These are phyloP conservation scores for Malassezia cuniculi DNA, from an alignment of 1,284 basidiomycete genomes.

Conservation along the genomic window DNA sequence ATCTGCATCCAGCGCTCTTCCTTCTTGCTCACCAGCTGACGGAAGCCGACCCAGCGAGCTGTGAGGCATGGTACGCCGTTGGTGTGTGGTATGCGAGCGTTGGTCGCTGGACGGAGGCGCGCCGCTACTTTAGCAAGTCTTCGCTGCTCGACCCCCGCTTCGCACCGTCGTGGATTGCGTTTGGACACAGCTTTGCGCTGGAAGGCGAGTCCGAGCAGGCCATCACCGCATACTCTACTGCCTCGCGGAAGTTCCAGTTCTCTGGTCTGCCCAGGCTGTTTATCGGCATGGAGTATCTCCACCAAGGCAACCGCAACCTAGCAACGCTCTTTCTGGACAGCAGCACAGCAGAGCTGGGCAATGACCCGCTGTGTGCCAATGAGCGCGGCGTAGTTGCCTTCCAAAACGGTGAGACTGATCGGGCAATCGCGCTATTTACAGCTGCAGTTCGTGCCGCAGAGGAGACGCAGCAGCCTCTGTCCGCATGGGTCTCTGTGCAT, in stretches of 20 bases:
- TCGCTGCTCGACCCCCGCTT: constrained; percentile 93
- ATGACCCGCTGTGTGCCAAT: constrained; percentile 78
- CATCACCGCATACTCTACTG: constrained; percentile 92
- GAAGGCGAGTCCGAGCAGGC: constrained; percentile 96
- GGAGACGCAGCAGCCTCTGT: constrained; percentile 68
- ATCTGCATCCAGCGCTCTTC: constrained; percentile 81
- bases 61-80: constrained; percentile 94
- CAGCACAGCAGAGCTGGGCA: constrained; percentile 63
- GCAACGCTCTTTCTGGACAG: constrained; percentile 79
- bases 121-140: constrained; percentile 57
- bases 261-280: constrained; percentile 87
- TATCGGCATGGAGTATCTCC: constrained; percentile 95
- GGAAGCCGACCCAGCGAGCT: constrained; percentile 71
- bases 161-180: constrained; percentile 90
- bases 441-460: constrained; percentile 50
- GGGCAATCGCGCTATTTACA: constrained; percentile 51
- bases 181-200: constrained; percentile 88
- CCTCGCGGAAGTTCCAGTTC: constrained; percentile 79
- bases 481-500: constrained; percentile 72
- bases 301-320: constrained; percentile 65
- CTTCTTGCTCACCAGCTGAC: constrained; percentile 91
- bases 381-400: constrained; percentile 87
- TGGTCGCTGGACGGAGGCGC: constrained; percentile 53
- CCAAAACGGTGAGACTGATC: constrained; percentile 61
- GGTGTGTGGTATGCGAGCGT: constrained; percentile 88